Evolutionary conservation across 306 rosid species (phyloP).

Genomic region (Lathyrus sativus): DNA sequence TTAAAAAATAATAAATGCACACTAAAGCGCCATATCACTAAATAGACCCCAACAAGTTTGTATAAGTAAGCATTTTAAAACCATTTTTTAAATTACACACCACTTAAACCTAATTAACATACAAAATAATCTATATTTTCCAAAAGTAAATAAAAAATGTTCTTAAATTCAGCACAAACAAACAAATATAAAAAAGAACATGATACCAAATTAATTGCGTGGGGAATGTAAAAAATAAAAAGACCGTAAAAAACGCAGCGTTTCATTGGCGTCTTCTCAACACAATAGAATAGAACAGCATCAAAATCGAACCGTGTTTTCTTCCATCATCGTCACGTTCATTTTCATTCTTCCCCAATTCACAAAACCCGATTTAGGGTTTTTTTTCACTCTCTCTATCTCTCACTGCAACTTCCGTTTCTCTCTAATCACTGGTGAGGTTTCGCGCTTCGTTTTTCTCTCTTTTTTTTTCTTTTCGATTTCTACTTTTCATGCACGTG

Average conservation of each 20-base stretch:
- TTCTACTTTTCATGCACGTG: slow-evolving; percentile 1
- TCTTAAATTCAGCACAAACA: too few relatives aligned
- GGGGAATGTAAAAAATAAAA: background rate
- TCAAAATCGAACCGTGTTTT: background rate
- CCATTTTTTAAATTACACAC: too few relatives aligned
- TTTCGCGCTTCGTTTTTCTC: background rate
- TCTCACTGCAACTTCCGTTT: background rate
- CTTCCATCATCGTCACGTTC: background rate
- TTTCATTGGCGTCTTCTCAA: background rate
- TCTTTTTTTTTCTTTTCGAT: background rate
- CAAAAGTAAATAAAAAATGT: too few relatives aligned
- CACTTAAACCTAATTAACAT: too few relatives aligned
- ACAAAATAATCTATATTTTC: too few relatives aligned
- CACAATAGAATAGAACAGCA: background rate
- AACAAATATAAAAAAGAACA: background rate
- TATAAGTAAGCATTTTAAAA: too few relatives aligned
- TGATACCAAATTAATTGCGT: background rate
- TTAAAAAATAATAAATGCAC: too few relatives aligned
- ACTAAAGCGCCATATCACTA: too few relatives aligned
- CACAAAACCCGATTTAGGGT: background rate
- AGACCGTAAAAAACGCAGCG: background rate
- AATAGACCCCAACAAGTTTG: too few relatives aligned
- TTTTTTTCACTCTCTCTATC: slow-evolving; percentile 1
- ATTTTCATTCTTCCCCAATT: background rate
- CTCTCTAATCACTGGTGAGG: slow-evolving; percentile 26